Evolutionary conservation across 75 land plant genomes (phyloP).

Genomic region (Picea sitchensis): DNA sequence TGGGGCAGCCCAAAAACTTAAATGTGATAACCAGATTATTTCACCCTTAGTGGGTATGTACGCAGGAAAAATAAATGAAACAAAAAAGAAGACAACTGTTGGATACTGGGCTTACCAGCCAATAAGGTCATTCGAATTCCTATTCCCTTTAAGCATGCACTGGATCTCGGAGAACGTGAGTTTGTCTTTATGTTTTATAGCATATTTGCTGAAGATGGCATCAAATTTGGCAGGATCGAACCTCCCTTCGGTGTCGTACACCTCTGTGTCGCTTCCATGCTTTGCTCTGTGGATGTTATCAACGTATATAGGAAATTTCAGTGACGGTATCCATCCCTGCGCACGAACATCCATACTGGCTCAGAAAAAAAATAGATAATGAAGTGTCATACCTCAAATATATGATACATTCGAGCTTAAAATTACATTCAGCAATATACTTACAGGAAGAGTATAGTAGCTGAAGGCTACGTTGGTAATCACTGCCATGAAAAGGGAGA

Average conservation of each 20-base stretch:
- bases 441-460: conserved; percentile 65
- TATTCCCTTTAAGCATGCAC: conserved; percentile 21
- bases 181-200: conserved; percentile 7
- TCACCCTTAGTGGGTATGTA: not conserved
- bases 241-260: conserved; percentile 66
- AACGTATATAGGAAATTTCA: conserved; percentile 50
- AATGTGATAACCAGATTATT: too few species aligned
- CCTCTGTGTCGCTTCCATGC: conserved; percentile 65
- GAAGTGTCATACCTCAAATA: too few species aligned
- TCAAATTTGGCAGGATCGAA: conserved; percentile 32
- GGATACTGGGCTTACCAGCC: conserved; percentile 18
- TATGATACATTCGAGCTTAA: not conserved
- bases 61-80: too few species aligned
- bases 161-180: conserved; percentile 23
- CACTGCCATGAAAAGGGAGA: conserved; percentile 27
- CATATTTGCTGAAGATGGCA: conserved; percentile 34
- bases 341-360: not conserved
- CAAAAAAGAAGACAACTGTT: too few species aligned
- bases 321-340: conserved; percentile 36
- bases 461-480: conserved; percentile 52
- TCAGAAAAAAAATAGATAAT: too few species aligned
- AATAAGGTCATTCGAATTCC: conserved; percentile 23
- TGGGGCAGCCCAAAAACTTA: conserved; percentile 8
- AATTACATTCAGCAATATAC: not conserved
- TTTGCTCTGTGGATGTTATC: conserved; percentile 50